Conservation (phyloP, 345 rosid species). For the Eucalyptus polybractea region DNA sequence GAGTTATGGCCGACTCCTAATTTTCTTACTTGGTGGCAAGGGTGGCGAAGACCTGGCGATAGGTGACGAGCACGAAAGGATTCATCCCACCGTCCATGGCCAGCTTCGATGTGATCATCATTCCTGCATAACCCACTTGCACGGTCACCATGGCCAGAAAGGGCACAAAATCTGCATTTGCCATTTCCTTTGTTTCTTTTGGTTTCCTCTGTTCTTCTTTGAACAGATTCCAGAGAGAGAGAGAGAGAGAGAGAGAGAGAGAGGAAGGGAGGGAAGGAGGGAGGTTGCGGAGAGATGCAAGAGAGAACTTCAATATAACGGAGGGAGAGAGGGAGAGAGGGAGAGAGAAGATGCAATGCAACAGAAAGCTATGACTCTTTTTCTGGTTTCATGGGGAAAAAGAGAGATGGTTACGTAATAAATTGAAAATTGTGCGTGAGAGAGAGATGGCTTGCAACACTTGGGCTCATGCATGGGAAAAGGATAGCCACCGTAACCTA, state of each 20-base stretch:
- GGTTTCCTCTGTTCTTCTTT: neutral
- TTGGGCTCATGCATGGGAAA: neutral
- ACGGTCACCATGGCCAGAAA: conserved; percentile 66
- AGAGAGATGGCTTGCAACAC: neutral
- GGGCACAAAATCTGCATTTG: conserved; percentile 13
- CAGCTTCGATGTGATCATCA: conserved; percentile 76
- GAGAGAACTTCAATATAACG: neutral
- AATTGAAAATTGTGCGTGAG: neutral
- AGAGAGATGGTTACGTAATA: neutral
- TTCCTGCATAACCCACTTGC: conserved; percentile 67
- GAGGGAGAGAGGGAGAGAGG: neutral
- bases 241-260: neutral
- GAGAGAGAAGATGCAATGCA: neutral
- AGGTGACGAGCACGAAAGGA: conserved; percentile 71
- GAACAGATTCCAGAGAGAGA: neutral
- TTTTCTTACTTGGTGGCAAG: conserved; percentile 12
- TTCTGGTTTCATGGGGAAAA: neutral
- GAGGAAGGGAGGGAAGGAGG: neutral
- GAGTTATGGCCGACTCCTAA: too few relatives aligned
- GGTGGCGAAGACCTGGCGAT: conserved; percentile 71
- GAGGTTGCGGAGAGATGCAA: neutral
- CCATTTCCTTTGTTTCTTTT: neutral
- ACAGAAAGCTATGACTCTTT: neutral
- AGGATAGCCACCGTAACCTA: neutral
- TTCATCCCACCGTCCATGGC: conserved; percentile 88